Evolutionary conservation across 2,329 filamentous ascomycete species (phyloP), one percentile per base, ranked within the genome.

Genomic region (Verticillium dahliae): DNA sequence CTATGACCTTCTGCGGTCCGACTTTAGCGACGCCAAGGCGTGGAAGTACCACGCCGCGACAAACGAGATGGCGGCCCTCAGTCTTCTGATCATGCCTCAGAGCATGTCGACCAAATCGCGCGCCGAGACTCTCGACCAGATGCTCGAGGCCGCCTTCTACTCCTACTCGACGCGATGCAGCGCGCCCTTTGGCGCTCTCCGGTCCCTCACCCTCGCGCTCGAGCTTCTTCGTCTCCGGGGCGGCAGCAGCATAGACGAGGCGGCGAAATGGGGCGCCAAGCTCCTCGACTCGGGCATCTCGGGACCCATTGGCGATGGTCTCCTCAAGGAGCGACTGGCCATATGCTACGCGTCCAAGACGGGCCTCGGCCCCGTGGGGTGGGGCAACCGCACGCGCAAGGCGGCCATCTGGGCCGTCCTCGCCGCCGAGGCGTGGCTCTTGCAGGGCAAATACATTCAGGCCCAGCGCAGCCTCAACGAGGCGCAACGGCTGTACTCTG

Each of bases 31-130:
- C 71, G 93, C 97, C 72, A 98, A 98, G 74, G 96, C 95, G 1
- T 99, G 95, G 95, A 91, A 87, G 68, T 91, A 98, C 70, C 92
- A 97, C 72, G 95, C 95, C 0, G 94, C 91, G 3, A 90, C 91
- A 1, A 94, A 96, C 73, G 95, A 99, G 78, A 98, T 99, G 94
- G 89, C 90, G 35, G 93, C 91, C 5, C 78, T 97, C 13, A 91
- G 91, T 69, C 85, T 91, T 50, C 83, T 99, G 38, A 82, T 99
- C 63, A 88, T 89, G 69, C 87, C 91, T 0, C 85, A 90, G 63
- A 83, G 84, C 15, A 79, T 90, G 64, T 87, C 86, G 2, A 87
- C 89, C 14, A 97, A 93, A 72, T 86, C 85, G 34, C 87, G 94
- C 63, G 80, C 89, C 1, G 95, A 98, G 69, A 89, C 86, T 5